Conservation (phyloP, 2,329 filamentous ascomycete genomes). For the Aspergillus pseudoterreus region DNA sequence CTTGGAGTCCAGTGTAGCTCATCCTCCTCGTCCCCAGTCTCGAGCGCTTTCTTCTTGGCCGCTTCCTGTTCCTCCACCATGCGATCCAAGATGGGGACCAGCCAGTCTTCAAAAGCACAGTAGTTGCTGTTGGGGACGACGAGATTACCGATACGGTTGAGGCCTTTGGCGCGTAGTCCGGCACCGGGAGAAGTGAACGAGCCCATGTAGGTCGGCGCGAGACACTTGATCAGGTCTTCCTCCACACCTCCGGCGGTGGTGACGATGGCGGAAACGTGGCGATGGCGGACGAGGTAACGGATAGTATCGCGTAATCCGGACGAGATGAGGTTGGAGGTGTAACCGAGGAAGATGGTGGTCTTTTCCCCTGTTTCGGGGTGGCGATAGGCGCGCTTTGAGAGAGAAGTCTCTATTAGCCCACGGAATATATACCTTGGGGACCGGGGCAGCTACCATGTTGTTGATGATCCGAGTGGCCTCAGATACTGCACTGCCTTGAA, state of each 20-base stretch:
- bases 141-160: conserved; percentile 95
- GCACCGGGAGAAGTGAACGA: conserved; percentile 76
- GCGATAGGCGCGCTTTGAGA: conserved; percentile 66
- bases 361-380: conserved; percentile 73
- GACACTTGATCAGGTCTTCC: conserved; percentile 97
- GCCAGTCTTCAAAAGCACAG: conserved; percentile 96
- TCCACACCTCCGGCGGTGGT: conserved; percentile 94
- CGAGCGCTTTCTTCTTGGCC: conserved; percentile 55
- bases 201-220: conserved; percentile 88
- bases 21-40: conserved; percentile 51
- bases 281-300: conserved; percentile 88
- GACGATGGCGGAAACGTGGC: conserved; percentile 87
- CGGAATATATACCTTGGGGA: not conserved
- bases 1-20: conserved; percentile 89
- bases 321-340: conserved; percentile 96
- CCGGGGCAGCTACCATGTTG: conserved; percentile 66
- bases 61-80: conserved; percentile 94
- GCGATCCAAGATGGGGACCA: conserved; percentile 87
- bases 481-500: conserved; percentile 74
- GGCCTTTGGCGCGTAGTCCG: conserved; percentile 73
- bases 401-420: conserved; percentile 1
- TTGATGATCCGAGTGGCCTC: conserved; percentile 92
- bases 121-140: conserved; percentile 97
- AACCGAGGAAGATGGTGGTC: conserved; percentile 94
- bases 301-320: conserved; percentile 89